A percentile compares a stretch with the other conserved stretches of the same genome.
Conservation (phyloP, 2,329 filamentous ascomycete species). For the Reticulascus tulasneorum region DNA sequence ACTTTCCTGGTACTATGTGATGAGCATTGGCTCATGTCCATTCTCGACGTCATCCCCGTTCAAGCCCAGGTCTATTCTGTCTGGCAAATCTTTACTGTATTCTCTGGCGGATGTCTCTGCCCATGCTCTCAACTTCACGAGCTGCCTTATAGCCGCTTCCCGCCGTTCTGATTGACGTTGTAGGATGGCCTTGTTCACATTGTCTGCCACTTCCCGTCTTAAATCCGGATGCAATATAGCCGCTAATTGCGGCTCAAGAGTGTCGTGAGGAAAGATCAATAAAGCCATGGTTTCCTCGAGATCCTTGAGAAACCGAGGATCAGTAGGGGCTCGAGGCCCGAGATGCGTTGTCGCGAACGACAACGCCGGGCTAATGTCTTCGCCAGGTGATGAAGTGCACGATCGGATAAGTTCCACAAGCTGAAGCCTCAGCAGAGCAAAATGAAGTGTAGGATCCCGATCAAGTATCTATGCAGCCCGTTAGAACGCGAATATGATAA, state of each 20-base stretch:
- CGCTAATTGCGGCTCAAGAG: conserved; percentile 70
- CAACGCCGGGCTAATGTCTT: conserved; percentile 75
- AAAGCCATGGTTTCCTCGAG: conserved; percentile 91
- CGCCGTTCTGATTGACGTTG: conserved; percentile 66
- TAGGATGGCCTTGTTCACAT: conserved; percentile 86
- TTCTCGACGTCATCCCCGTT: conserved; percentile 22
- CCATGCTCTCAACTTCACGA: conserved; percentile 83
- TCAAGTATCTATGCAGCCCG: conserved; percentile 71
- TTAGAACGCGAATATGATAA: conserved; percentile 19
- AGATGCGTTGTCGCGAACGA: conserved; percentile 85
- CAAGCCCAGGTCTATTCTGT: conserved; percentile 34
- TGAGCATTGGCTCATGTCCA: conserved; percentile 11
- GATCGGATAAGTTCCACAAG: conserved; percentile 87
- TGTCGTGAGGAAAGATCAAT: conserved; percentile 81
- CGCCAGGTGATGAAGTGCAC: conserved; percentile 61
- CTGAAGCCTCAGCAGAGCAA: conserved; percentile 83
- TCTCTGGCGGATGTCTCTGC: conserved; percentile 62
- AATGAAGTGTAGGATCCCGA: conserved; percentile 76
- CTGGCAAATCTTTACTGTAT: conserved; percentile 36
- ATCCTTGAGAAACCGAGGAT: conserved; percentile 76
- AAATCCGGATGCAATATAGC: conserved; percentile 75
- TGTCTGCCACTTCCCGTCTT: conserved; percentile 76
- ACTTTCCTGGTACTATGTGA: conserved; percentile 14
- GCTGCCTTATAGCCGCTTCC: conserved; percentile 76
- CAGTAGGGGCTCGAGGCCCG: conserved; percentile 79